phyloP scores from a whole-genome alignment of 192 early-diverging fungal species.

The Chytriomyces sp. region DNA sequence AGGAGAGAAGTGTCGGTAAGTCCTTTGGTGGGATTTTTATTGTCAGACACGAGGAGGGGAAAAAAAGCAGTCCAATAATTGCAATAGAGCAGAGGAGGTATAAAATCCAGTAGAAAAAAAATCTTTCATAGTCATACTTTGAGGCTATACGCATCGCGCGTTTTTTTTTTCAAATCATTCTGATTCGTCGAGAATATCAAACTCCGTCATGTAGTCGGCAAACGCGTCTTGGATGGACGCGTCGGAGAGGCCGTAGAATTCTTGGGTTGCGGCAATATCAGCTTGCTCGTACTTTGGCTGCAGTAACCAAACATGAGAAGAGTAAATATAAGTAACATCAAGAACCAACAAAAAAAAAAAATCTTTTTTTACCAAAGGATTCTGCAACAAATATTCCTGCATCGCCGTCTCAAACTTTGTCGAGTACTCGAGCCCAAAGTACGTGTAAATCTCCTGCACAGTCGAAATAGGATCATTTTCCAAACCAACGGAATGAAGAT shows the following conservation, averaged over 20 bases:
- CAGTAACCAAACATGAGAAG: neutral
- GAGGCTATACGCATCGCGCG: too few species aligned
- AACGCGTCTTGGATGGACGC: neutral
- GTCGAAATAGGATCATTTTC: neutral
- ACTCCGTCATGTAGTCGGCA: neutral
- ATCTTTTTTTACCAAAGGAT: neutral
- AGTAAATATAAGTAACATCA: neutral
- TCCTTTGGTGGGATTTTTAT: too few species aligned
- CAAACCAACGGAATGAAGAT: neutral
- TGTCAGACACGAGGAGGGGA: too few species aligned
- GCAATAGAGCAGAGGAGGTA: too few species aligned
- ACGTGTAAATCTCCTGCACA: neutral
- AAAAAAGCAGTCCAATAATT: too few species aligned
- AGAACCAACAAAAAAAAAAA: neutral
- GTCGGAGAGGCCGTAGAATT: neutral
- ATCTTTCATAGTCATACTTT: too few species aligned
- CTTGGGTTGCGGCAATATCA: neutral
- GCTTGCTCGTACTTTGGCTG: neutral
- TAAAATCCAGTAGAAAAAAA: too few species aligned
- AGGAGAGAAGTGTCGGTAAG: too few species aligned
- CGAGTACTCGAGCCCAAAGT: neutral
- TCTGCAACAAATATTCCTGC: conserved; percentile 1
- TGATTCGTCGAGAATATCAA: neutral
- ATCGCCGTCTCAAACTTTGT: neutral
- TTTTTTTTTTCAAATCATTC: neutral